Conservation (phyloP, 441 rosid genomes). For the Flueggea neowawraea region DNA sequence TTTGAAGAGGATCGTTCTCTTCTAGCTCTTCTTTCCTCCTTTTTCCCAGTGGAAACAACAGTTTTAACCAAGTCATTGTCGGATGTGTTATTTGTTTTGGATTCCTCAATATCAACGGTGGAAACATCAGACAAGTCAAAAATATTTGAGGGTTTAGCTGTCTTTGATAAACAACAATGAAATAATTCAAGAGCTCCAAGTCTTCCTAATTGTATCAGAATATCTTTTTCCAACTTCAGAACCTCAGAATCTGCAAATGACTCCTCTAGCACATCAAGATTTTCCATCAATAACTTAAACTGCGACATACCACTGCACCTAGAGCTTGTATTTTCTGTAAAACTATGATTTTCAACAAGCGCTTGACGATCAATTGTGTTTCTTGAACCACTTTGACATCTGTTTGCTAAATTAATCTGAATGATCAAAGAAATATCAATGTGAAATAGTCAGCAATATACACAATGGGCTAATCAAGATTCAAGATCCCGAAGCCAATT, state of each 20-base stretch:
- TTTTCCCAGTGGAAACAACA: constrained; percentile 37
- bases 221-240: constrained; percentile 55
- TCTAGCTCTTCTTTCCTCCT: constrained; percentile 40
- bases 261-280: constrained; percentile 60
- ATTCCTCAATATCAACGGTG: constrained; percentile 16
- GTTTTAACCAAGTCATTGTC: constrained; percentile 19
- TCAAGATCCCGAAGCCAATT: too few relatives aligned
- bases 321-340: constrained; percentile 16
- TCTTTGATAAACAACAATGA: constrained; percentile 36
- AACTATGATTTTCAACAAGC: constrained; percentile 3
- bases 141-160: constrained; percentile 24
- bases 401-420: constrained; percentile 37
- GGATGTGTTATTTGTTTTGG: constrained; percentile 11
- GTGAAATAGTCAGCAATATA: neutral
- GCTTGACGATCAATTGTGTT: constrained; percentile 12
- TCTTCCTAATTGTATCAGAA: constrained; percentile 53
- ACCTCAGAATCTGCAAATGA: constrained; percentile 45
- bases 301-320: constrained; percentile 27
- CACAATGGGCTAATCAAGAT: neutral
- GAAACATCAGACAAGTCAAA: constrained; percentile 34
- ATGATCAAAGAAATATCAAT: constrained; percentile 10
- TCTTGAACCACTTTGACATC: constrained; percentile 16
- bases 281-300: constrained; percentile 56
- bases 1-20: constrained; percentile 23
- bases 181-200: constrained; percentile 71